Conservation (phyloP, 2,329 filamentous ascomycete species). For the Neofusicoccum umdonicola region DNA sequence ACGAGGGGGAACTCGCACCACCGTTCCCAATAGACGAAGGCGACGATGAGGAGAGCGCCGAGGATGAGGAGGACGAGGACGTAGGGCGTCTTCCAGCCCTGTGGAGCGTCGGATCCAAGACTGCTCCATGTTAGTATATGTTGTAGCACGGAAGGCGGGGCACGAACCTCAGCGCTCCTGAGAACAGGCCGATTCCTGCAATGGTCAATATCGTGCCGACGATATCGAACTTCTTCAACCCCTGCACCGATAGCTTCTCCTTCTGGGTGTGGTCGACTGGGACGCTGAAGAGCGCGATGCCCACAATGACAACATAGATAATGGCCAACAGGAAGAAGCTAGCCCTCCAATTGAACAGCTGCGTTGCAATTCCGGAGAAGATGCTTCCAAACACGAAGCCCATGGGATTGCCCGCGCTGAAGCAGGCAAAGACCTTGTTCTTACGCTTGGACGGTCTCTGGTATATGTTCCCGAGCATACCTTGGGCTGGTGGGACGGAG, state of each 20-base stretch:
- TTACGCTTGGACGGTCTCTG: conserved; percentile 60
- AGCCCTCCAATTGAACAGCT: conserved; percentile 63
- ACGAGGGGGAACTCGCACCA: conserved; percentile 47
- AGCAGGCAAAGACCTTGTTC: conserved; percentile 64
- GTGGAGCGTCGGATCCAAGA: conserved; percentile 53
- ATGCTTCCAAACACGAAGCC: conserved; percentile 60
- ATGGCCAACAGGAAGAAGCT: conserved; percentile 62
- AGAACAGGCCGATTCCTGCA: conserved; percentile 64
- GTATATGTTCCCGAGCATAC: conserved; percentile 63
- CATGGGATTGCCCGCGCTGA: conserved; percentile 57
- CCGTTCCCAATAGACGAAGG: conserved; percentile 64
- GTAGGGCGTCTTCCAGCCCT: conserved; percentile 63
- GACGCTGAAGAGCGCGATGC: conserved; percentile 60
- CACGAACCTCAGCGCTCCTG: conserved; percentile 57
- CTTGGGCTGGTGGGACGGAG: conserved; percentile 63
- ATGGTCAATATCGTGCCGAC: conserved; percentile 61
- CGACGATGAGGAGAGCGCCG: conserved; percentile 54
- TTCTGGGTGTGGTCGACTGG: conserved; percentile 54
- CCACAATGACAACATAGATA: conserved; percentile 60
- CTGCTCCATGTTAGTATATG: conserved; percentile 24
- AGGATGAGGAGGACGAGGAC: conserved; percentile 62
- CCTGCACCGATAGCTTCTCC: conserved; percentile 44
- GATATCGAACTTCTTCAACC: conserved; percentile 59
- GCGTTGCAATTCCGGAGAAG: conserved; percentile 60
- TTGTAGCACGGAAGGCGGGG: not conserved